Evolutionary conservation across 2,329 filamentous ascomycete genomes (phyloP).

Genomic region (Fusarium sp.): DNA sequence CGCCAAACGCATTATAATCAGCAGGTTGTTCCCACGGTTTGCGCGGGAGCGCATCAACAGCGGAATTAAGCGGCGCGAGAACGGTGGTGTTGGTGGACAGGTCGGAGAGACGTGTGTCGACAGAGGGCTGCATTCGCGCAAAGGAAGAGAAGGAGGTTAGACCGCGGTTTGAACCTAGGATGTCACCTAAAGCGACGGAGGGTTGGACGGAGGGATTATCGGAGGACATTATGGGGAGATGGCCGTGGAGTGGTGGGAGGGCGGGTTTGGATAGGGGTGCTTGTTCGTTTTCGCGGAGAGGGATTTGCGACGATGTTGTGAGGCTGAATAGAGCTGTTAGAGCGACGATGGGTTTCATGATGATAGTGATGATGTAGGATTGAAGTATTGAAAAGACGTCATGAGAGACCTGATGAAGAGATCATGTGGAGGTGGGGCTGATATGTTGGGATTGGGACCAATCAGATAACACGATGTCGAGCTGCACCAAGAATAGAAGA

Average conservation of each 20-base stretch:
- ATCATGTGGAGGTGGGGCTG: conserved; percentile 1
- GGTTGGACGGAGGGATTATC: conserved; percentile 51
- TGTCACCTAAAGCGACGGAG: conserved; percentile 80
- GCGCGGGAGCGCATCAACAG: conserved; percentile 78
- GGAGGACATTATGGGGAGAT: conserved; percentile 46
- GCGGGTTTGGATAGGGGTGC: not conserved
- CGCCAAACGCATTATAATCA: conserved; percentile 76
- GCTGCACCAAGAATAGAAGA: not conserved
- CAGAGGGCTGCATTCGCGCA: conserved; percentile 77
- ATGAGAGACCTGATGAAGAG: conserved; percentile 13
- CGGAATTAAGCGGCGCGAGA: conserved; percentile 86
- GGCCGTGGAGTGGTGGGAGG: conserved; percentile 31
- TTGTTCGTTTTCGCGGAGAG: conserved; percentile 18
- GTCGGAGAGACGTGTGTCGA: conserved; percentile 76
- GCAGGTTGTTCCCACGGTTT: conserved; percentile 87
- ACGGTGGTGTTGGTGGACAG: conserved; percentile 79
- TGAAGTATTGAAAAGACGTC: conserved; percentile 25
- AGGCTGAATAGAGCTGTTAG: conserved; percentile 33
- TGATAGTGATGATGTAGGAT: conserved; percentile 6
- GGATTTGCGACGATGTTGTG: conserved; percentile 13
- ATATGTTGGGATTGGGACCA: not conserved
- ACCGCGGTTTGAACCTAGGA: conserved; percentile 80
- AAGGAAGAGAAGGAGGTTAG: conserved; percentile 89
- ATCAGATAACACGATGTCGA: conserved; percentile 1
- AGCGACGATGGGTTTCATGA: conserved; percentile 39